Evolutionary conservation across 148 eudicot species (phyloP), one percentile per base, ranked within the genome.

Genomic region (Agrostemma githago): DNA sequence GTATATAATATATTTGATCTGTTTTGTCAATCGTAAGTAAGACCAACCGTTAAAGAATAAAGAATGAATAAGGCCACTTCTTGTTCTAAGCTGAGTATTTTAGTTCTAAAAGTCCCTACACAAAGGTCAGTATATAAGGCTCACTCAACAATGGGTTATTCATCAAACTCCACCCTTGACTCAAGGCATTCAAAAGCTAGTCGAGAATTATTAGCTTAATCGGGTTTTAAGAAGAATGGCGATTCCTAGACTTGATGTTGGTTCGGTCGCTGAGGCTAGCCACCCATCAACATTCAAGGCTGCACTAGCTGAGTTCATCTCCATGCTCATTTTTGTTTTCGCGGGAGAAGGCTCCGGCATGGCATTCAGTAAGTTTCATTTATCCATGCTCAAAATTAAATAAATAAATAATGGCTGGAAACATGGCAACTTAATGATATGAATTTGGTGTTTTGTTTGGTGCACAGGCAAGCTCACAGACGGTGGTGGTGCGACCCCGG

Each of bases 341-440:
- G 95, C 95, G 0, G 95, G 95, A 19, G 84, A 88, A 84, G 96
- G 96, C 48, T 77, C 92, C 14, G 90, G 90, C 85, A 90, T 90
- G 92, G 92, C 96, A 58, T 88, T 80, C 75, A 81, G 89, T 90
- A 83, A 86, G 89, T 51, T 20, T 61, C 69, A 71, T 62, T 46
- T 15, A 64, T 14, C 62, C 54, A 37, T 17, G 39, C 42, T 64
- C 68, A 51, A 48, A 48, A 48, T 6, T 2, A 48, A 8, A 9
- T 48, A 48, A 48, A 8, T 48, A 48, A 48, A 48, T 48, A 48
- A 8, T 48, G 14, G 53, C 14, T 26, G 34, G 14, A 12, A 48
- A 12, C 2, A 48, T 48, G 11, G 11, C 7, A 64, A 53, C 57
- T 71, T 59, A 65, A 70, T 62, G 44, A 69, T 73, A 39, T 8